Evolutionary conservation across 352 stramenopile species (phyloP), one percentile per base, ranked within the genome.

Genomic region (Ophiocytium majus): DNA sequence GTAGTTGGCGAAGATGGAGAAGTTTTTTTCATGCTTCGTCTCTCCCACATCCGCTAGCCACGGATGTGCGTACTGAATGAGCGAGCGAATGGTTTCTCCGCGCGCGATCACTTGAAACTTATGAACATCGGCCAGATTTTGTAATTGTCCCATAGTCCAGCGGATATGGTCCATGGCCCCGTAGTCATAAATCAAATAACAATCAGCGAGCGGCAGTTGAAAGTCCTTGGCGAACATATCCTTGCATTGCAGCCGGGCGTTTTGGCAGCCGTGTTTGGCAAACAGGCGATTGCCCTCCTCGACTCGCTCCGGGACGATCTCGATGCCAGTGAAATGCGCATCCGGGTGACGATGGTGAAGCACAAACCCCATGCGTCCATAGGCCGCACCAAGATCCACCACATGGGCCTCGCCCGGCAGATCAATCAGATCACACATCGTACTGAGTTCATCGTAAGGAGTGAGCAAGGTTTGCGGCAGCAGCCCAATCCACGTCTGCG

Each of bases 141-240:
- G 57, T 23, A 71, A 23, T 71, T 71, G 57, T 23, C 28, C 19
- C 23, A 71, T 23, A 23, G 57, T 71, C 19, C 57, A 28, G 19
- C 28, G 19, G 57, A 71, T 71, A 28, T 71, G 57, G 23, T 71
- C 57, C 23, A 71, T 28, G 19, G 23, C 19, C 19, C 57, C 57
- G 57, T 71, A 71, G 28, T 71, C 57, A 71, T 71, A 71, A 28
- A 71, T 71, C 23, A 71, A 71, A 71, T 71, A 71, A 71, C 23
- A 23, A 71, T 71, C 57, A 28, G 57, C 57, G 23, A 23, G 19
- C 23, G 57, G 57, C 23, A 71, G 57, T 71, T 71, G 19, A 71
- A 71, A 71, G 57, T 71, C 57, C 23, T 23, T 23, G 28, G 57
- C 23, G 19, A 28, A 71, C 23, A 71, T 23, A 71, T 71, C 57